Evolutionary conservation across 441 rosid species (phyloP), one percentile per base, ranked within the genome.

Genomic region (Manihot esculenta): DNA sequence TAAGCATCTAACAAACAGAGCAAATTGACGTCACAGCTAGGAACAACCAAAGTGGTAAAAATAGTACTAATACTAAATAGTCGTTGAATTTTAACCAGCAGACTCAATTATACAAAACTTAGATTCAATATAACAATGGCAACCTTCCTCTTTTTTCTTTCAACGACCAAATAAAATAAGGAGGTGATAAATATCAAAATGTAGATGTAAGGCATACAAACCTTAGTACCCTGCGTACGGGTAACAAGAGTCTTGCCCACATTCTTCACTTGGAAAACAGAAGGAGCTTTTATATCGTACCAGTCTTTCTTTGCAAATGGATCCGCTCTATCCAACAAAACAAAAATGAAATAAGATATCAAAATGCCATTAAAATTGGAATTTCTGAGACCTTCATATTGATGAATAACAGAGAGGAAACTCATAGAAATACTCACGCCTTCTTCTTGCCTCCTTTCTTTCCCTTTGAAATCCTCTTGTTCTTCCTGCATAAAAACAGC

Each of bases 401-500:
- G 47, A 41, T 45, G 18, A 26, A 6, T 35, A 6, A n/a, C 27
- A 51, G 53, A 10, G 26, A 60, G 49, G 50, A 30, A 20, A 20
- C 97, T 17, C 33, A 18, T 1, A 23, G 30, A 3, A 50, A 45
- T 4, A 84, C 94, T 90, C 48, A 92, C 96, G 85, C 85, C 87
- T 94, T 94, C 95, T 94, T 94, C 84, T 94, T 90, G 54, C 99
- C 89, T 77, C 95, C 97, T 75, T 90, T 92, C 87, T 88, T 89
- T 11, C 98, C 96, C 87, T 90, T 94, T 38, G 96, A 94, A 64
- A 94, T 91, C 84, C 96, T 86, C 95, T 94, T 94, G 88, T 93
- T 93, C 87, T 94, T 91, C 71, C 97, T 88, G 72, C 67, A 75
- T 41, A 74, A 27, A 15, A 42, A 69, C 64, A 61, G 54, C 75